Evolutionary conservation across 805 yeast species (phyloP).

Genomic region (Zygosaccharomyces rouxii): DNA sequence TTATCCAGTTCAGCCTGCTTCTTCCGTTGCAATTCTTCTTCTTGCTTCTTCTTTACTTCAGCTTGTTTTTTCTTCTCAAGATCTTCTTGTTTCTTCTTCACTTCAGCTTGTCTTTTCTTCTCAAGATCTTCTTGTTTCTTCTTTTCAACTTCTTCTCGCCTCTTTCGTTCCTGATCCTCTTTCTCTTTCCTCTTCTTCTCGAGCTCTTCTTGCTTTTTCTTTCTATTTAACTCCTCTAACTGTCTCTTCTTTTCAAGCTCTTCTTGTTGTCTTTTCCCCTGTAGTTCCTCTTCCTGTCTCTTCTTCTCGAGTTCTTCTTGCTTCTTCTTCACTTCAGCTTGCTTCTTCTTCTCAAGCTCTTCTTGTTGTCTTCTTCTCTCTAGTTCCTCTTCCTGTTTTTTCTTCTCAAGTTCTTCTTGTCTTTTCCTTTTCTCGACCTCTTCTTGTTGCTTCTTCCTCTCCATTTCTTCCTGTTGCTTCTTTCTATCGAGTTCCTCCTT

Average conservation of each 20-base stretch:
- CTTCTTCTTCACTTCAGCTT: too few relatives aligned
- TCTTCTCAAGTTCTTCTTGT: conserved; percentile 14
- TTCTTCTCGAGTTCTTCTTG: too few relatives aligned
- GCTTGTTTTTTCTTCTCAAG: conserved; percentile 12
- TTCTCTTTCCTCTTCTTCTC: neutral
- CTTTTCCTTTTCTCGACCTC: conserved; percentile 7
- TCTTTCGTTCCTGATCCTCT: neutral
- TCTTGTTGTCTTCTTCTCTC: conserved; percentile 8
- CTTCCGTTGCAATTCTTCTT: neutral
- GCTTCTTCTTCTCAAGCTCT: neutral
- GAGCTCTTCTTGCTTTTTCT: too few relatives aligned
- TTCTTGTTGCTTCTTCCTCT: conserved; percentile 1
- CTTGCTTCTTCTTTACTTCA: conserved; percentile 6
- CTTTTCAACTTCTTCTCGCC: neutral
- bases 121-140: conserved; percentile 13
- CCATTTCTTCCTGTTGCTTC: neutral
- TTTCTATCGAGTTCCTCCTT: neutral
- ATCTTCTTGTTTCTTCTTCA: conserved; percentile 9
- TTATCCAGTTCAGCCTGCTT: neutral
- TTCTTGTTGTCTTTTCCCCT: conserved; percentile 7
- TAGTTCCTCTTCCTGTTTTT: conserved; percentile 12
- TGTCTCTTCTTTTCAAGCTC: neutral
- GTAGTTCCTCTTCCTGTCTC: conserved; percentile 13
- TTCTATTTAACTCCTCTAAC: neutral
- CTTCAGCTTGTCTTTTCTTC: conserved; percentile 8